Percentiles rank a stretch among this genome's conserved stretches.
These are phyloP conservation scores for Termitomyces sp. DNA, from an alignment of 1,284 basidiomycete genomes.

Conservation along the genomic window DNA sequence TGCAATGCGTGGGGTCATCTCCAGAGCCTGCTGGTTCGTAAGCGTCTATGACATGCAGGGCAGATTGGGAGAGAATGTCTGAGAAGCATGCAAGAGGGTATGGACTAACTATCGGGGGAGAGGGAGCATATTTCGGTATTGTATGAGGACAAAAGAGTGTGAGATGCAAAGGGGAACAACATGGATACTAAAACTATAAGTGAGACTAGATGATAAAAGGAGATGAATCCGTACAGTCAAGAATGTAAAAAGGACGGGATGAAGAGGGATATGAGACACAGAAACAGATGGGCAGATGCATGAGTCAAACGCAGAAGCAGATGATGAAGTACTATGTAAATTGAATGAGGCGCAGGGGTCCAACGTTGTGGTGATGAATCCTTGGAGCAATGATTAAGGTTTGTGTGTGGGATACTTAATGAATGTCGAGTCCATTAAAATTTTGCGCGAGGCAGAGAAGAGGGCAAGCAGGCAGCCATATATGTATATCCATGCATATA, in stretches of 20 bases:
- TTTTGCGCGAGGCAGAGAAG: background rate
- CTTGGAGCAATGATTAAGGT: conserved; percentile 7
- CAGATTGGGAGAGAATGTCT: background rate
- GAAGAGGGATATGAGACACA: background rate
- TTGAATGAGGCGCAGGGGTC: background rate
- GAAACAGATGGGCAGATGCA: conserved; percentile 5
- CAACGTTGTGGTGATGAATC: background rate
- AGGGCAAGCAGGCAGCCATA: background rate
- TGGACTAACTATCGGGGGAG: background rate
- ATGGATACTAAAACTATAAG: background rate
- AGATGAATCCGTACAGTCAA: conserved; percentile 15
- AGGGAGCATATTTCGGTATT: background rate
- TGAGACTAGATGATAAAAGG: conserved; percentile 1
- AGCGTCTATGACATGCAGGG: background rate
- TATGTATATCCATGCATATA: conserved; percentile 1
- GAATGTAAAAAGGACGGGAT: background rate
- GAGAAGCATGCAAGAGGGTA: background rate
- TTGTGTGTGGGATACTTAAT: conserved; percentile 4
- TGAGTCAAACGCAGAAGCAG: conserved; percentile 2
- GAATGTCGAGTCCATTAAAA: conserved; percentile 5
- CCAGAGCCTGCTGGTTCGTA: background rate
- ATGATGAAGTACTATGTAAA: background rate
- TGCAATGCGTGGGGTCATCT: background rate
- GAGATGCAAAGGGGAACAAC: background rate
- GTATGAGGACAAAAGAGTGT: background rate